A percentile compares a stretch with the other conserved stretches of the same genome.
Conservation (phyloP, 108 stramenopile genomes). For the Conticribra weissflogii region DNA sequence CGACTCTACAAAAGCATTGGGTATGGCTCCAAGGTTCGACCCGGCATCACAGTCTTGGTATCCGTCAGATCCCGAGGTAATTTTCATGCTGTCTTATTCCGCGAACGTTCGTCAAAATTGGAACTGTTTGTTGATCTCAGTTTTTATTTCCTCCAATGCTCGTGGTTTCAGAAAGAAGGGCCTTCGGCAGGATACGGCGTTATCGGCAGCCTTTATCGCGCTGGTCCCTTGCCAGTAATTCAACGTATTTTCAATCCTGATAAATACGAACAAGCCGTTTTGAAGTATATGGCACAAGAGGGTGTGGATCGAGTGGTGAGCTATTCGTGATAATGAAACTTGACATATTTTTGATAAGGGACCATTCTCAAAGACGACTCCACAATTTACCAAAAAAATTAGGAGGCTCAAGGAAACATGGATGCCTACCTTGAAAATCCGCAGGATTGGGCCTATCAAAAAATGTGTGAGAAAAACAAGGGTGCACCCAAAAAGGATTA, state of each 20-base stretch:
- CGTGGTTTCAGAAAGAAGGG: conserved; percentile 36
- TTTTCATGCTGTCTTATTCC: not conserved
- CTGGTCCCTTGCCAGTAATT: conserved; percentile 66
- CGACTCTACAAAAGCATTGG: no score
- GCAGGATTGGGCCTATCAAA: conserved; percentile 42
- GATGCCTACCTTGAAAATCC: conserved; percentile 74
- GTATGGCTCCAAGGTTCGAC: not conserved
- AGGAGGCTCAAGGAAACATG: conserved; percentile 76
- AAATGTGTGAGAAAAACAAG: conserved; percentile 30
- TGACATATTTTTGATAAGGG: no score
- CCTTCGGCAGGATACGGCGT: conserved; percentile 56
- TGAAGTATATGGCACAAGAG: conserved; percentile 69
- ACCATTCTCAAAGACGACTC: not conserved
- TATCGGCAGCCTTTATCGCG: conserved; percentile 55
- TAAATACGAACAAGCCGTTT: conserved; percentile 71
- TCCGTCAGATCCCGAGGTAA: not conserved
- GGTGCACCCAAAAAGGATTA: conserved; percentile 36
- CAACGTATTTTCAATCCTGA: conserved; percentile 55
- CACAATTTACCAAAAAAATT: not conserved
- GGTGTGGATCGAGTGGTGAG: conserved; percentile 44
- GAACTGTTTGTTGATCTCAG: not conserved
- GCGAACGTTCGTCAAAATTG: not conserved
- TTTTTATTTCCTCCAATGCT: not conserved
- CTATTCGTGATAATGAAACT: not conserved
- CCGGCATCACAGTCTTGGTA: not conserved